These are phyloP conservation scores for Eucalyptus pauciflora DNA, from an alignment of 345 rosid species.

Conservation along the genomic window DNA sequence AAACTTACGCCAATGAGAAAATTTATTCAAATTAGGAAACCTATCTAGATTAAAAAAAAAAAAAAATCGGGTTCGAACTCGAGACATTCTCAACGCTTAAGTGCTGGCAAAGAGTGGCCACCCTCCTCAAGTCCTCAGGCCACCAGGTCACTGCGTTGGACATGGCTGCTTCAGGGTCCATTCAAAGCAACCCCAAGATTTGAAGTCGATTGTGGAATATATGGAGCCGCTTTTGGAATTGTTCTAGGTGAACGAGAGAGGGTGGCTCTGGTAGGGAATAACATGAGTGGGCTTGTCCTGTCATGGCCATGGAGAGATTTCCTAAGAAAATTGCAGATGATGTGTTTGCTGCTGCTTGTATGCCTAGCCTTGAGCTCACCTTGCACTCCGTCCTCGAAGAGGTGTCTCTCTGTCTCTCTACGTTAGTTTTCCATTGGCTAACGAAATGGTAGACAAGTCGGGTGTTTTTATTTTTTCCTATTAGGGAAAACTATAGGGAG, in stretches of 20 bases:
- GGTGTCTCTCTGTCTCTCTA: neutral
- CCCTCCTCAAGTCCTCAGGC: conserved; percentile 4
- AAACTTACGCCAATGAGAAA: neutral
- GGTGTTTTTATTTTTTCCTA: neutral
- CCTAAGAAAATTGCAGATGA: conserved; percentile 7
- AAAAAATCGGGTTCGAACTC: fast-evolving
- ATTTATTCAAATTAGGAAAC: neutral
- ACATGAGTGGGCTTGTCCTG: conserved; percentile 9
- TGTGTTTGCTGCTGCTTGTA: conserved; percentile 9
- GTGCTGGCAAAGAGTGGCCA: conserved; percentile 14
- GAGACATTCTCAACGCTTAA: neutral
- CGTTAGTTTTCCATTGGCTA: neutral
- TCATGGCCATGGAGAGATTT: conserved; percentile 23
- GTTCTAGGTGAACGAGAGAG: conserved; percentile 2
- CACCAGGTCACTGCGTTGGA: conserved; percentile 11
- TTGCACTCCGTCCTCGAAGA: neutral
- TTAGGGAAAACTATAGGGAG: neutral
- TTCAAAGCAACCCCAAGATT: conserved; percentile 2
- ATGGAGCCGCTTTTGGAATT: conserved; percentile 5
- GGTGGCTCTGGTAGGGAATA: conserved; percentile 27
- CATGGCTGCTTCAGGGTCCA: conserved; percentile 11
- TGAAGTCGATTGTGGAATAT: neutral
- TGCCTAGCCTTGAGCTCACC: conserved; percentile 8
- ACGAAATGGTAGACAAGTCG: neutral
- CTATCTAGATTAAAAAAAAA: too few species aligned